These are phyloP conservation scores for Suhomyces terraborum DNA, from an alignment of 1,139 yeast genomes.

Conservation along the genomic window DNA sequence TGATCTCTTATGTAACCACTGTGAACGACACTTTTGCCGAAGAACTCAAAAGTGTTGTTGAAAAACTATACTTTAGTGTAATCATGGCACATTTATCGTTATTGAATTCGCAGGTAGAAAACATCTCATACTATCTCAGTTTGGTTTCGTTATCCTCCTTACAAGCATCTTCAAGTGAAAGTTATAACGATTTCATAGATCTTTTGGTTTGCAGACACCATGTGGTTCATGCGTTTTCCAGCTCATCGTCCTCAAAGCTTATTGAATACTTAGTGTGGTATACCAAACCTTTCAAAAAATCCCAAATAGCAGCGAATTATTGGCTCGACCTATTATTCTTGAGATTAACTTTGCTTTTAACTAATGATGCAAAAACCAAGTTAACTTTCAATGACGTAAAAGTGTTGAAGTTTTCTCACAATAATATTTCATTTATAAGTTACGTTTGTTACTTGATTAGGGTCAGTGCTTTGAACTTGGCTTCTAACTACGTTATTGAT, in stretches of 20 bases:
- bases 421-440: constrained; percentile 30
- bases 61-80: constrained; percentile 36
- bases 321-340: constrained; percentile 42
- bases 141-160: constrained; percentile 11
- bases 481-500: constrained; percentile 23
- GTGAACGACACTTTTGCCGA: constrained; percentile 33
- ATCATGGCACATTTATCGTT: constrained; percentile 41
- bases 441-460: constrained; percentile 35
- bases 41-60: constrained; percentile 30
- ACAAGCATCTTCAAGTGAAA: constrained; percentile 7
- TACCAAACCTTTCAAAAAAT: constrained; percentile 32
- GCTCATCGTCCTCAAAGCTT: constrained; percentile 31
- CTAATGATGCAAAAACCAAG: constrained; percentile 23
- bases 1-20: constrained; percentile 33
- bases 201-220: constrained; percentile 42
- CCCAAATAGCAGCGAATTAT: constrained; percentile 40
- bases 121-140: constrained; percentile 23
- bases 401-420: constrained; percentile 29
- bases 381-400: constrained; percentile 22
- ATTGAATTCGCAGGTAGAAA: constrained; percentile 30
- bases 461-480: constrained; percentile 18
- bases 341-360: constrained; percentile 28
- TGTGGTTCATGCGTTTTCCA: constrained; percentile 35
- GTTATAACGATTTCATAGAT: constrained; percentile 30
- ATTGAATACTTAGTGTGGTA: constrained; percentile 31